Evolutionary conservation across 192 early-diverging fungal genomes (phyloP).

Genomic region (Neocallimastix lanati): DNA sequence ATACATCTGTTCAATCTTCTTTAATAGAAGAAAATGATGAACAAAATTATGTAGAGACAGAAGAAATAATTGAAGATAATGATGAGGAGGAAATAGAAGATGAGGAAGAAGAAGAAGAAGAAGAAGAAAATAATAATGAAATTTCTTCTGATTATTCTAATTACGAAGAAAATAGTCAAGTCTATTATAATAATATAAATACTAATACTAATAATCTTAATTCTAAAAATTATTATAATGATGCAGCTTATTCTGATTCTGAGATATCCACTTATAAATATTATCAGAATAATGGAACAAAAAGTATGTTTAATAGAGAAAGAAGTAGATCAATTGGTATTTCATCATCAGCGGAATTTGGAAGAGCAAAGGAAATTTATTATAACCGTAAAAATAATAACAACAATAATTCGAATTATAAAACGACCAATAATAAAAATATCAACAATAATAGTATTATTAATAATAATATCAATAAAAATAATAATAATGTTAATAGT

Average conservation of each 20-base stretch:
- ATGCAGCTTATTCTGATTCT: neutral
- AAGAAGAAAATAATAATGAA: too few relatives aligned
- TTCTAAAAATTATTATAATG: neutral
- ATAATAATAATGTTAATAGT: too few relatives aligned
- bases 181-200: neutral
- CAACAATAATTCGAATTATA: too few relatives aligned
- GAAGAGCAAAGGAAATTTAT: neutral
- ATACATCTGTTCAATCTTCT: too few relatives aligned
- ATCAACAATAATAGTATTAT: neutral
- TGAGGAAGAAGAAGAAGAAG: too few relatives aligned
- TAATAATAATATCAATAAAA: too few relatives aligned
- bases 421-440: neutral
- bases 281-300: neutral
- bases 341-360: neutral
- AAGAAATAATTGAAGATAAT: too few relatives aligned
- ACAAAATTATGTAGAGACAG: too few relatives aligned
- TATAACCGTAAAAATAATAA: too few relatives aligned
- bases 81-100: too few relatives aligned
- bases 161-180: neutral
- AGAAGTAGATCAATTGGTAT: neutral
- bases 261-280: neutral
- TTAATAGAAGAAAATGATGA: neutral
- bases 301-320: neutral
- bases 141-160: neutral
- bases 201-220: neutral